Conservation (phyloP, 208 protist genomes). For the Porcisia deanei region DNA sequence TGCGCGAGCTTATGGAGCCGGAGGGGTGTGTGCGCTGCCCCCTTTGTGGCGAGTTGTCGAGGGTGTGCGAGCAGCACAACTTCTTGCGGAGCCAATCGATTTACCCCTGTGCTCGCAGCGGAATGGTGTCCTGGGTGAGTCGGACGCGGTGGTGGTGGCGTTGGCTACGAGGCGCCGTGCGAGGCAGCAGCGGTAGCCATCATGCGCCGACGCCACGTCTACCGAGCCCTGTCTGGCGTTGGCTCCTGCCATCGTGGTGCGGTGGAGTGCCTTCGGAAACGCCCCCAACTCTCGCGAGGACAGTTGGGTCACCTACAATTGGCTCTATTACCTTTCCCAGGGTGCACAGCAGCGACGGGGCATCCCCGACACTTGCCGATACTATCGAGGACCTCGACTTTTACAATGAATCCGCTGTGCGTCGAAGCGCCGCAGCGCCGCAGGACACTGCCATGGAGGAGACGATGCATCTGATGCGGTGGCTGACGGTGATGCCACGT, state of each 20-base stretch:
- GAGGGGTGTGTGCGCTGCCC: constrained; percentile 61
- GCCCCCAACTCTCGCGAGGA: not conserved
- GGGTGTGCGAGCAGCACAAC: constrained; percentile 20
- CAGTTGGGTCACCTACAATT: not conserved
- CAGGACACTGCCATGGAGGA: constrained; percentile 23
- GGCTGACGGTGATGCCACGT: constrained; percentile 18
- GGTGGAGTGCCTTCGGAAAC: constrained; percentile 10
- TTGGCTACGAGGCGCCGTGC: constrained; percentile 21
- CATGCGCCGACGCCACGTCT: constrained; percentile 15
- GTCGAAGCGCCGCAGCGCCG: constrained; percentile 25
- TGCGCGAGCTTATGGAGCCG: constrained; percentile 52
- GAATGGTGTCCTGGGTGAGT: constrained; percentile 11
- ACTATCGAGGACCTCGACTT: constrained; percentile 24
- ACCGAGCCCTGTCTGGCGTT: constrained; percentile 22
- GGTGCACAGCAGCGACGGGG: not conserved
- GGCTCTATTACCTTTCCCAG: not conserved
- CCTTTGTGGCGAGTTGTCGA: constrained; percentile 54
- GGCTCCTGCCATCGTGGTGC: constrained; percentile 19
- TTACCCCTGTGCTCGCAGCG: constrained; percentile 7
- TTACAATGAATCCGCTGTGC: constrained; percentile 29
- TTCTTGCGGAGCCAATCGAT: constrained; percentile 14
- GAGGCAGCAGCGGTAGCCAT: constrained; percentile 16
- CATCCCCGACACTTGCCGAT: constrained; percentile 7
- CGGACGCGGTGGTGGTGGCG: constrained; percentile 29
- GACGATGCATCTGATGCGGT: constrained; percentile 26